Conservation (phyloP, 176 grass and related monocot genomes). For the Microstegium vimineum region DNA sequence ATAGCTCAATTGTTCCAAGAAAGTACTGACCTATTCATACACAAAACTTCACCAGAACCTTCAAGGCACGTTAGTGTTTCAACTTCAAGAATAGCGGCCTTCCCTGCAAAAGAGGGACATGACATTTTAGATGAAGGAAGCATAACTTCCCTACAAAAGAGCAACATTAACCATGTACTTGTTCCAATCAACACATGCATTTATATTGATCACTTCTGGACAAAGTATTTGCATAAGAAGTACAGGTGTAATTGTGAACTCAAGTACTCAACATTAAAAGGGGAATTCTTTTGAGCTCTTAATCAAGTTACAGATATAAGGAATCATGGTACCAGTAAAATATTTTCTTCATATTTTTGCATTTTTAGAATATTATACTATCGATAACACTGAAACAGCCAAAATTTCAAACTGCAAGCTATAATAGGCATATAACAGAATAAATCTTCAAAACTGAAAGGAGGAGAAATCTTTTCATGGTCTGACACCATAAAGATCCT, state of each 20-base stretch:
- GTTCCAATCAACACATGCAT: not conserved
- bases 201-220: not conserved
- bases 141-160: not conserved
- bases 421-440: not conserved
- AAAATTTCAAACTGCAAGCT: not conserved
- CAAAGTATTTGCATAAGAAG: not conserved
- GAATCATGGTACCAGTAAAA: not conserved
- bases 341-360: not conserved
- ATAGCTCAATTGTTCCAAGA: not conserved
- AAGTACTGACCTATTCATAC: slow-evolving; percentile 73
- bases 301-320: not conserved
- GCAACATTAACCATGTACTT: not conserved
- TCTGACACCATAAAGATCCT: not conserved
- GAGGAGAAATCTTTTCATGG: not conserved
- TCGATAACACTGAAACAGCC: not conserved
- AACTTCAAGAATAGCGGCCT: slow-evolving; percentile 75
- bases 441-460: not conserved
- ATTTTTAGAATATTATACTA: not conserved
- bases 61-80: slow-evolving; percentile 57
- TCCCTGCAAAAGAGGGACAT: slow-evolving; percentile 43
- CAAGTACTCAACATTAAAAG: not conserved
- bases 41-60: slow-evolving; percentile 68
- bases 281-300: not conserved
- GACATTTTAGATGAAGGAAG: not conserved
- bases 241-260: not conserved